A percentile compares a stretch with the other conserved stretches of the same genome.
These are phyloP conservation scores for Fusarium incarnatum DNA, from an alignment of 2,329 filamentous ascomycete species.

Conservation along the genomic window DNA sequence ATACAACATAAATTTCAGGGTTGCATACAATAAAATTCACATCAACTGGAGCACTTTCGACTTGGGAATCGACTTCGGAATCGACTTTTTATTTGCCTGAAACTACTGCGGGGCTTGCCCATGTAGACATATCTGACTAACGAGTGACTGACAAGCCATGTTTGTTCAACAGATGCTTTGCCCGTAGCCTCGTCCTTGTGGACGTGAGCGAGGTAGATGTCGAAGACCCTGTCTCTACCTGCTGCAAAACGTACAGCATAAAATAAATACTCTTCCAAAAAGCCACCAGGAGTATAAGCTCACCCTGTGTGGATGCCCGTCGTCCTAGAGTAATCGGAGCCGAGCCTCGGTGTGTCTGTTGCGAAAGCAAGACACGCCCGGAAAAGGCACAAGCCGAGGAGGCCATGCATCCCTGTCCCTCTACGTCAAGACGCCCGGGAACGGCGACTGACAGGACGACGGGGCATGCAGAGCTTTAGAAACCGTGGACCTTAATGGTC, in stretches of 20 bases:
- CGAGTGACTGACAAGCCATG: slow-evolving; percentile 52
- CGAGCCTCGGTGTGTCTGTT: slow-evolving; percentile 49
- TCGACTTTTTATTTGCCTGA: slow-evolving; percentile 48
- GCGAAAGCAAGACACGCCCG: slow-evolving; percentile 42
- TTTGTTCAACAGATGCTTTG: slow-evolving; percentile 44
- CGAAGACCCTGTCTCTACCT: slow-evolving; percentile 12
- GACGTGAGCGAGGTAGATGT: slow-evolving; percentile 38
- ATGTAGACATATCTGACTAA: slow-evolving; percentile 46
- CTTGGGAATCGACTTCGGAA: slow-evolving; percentile 46
- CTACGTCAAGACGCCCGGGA: slow-evolving; percentile 49
- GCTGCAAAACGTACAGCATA: slow-evolving; percentile 39
- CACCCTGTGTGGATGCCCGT: slow-evolving; percentile 49
- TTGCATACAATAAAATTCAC: slow-evolving; percentile 8
- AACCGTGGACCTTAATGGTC: slow-evolving; percentile 88
- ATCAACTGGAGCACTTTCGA: background rate
- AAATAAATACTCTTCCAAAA: slow-evolving; percentile 47
- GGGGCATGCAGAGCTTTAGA: slow-evolving; percentile 57
- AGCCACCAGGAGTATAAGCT: slow-evolving; percentile 44
- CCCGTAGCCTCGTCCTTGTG: slow-evolving; percentile 48
- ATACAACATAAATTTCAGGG: background rate
- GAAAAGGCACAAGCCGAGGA: slow-evolving; percentile 47
- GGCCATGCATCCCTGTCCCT: slow-evolving; percentile 50
- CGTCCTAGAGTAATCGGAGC: slow-evolving; percentile 49
- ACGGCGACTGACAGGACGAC: slow-evolving; percentile 54
- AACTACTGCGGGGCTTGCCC: slow-evolving; percentile 53